Conservation (phyloP, 1,284 basidiomycete genomes). For the Violaceomyces palustris region DNA sequence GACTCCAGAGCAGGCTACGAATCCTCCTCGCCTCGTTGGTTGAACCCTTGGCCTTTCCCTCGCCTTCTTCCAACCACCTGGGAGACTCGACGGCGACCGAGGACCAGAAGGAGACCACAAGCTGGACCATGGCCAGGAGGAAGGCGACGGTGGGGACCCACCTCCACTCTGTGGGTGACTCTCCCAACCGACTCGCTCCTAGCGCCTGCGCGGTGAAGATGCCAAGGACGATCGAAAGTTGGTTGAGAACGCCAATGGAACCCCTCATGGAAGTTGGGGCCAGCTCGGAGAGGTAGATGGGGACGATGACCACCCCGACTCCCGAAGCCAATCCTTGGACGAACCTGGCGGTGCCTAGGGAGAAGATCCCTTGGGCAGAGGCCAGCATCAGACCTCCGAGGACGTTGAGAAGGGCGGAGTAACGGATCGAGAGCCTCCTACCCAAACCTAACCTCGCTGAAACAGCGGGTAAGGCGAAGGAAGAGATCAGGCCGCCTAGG, state of each 20-base stretch:
- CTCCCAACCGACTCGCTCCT: constrained; percentile 48
- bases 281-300: constrained; percentile 77
- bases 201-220: constrained; percentile 53
- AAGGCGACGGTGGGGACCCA: constrained; percentile 50
- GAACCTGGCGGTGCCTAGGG: constrained; percentile 52
- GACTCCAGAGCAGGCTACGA: constrained; percentile 18
- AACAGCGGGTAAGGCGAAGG: constrained; percentile 19
- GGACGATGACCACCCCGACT: constrained; percentile 76
- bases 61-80: constrained; percentile 33
- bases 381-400: constrained; percentile 13
- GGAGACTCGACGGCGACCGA: constrained; percentile 35
- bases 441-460: constrained; percentile 16
- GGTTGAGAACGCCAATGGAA: constrained; percentile 76
- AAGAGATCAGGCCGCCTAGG: constrained; percentile 74
- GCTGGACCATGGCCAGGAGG: constrained; percentile 47
- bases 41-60: constrained; percentile 5
- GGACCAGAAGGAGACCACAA: constrained; percentile 41
- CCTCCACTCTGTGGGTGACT: constrained; percentile 44
- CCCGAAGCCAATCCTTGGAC: constrained; percentile 75
- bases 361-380: constrained; percentile 1
- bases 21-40: constrained; percentile 13
- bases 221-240: constrained; percentile 47
- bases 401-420: constrained; percentile 12
- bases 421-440: constrained; percentile 11
- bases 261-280: constrained; percentile 69